phyloP scores from a whole-genome alignment of 176 grass and related monocot genomes.

The Hordeum marinum region DNA sequence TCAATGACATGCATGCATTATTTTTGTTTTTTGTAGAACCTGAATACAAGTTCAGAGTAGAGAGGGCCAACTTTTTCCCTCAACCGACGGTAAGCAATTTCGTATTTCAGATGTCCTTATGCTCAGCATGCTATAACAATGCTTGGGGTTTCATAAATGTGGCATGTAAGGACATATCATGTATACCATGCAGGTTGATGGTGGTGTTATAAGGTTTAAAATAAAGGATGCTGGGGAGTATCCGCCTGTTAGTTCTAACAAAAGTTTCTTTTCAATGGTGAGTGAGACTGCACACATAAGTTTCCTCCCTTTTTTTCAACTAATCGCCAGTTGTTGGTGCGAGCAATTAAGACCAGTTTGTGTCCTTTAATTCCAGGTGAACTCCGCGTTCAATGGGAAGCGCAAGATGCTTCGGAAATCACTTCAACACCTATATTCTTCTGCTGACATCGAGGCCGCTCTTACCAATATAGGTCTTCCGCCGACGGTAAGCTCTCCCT shows the following conservation, averaged over 20 bases:
- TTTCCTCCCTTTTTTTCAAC: neutral
- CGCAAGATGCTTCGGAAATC: slow-evolving; percentile 96
- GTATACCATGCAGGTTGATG: slow-evolving; percentile 63
- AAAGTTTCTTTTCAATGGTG: slow-evolving; percentile 89
- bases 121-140: neutral
- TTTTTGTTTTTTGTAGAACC: slow-evolving; percentile 60
- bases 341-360: neutral
- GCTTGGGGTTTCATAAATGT: neutral
- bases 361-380: slow-evolving; percentile 52
- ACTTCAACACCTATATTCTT: slow-evolving; percentile 65
- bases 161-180: neutral
- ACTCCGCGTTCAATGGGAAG: slow-evolving; percentile 88
- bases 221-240: slow-evolving; percentile 69
- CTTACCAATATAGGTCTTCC: slow-evolving; percentile 62
- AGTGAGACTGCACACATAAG: slow-evolving; percentile 10
- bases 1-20: neutral
- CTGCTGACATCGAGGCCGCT: slow-evolving; percentile 64
- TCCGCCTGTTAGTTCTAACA: slow-evolving; percentile 63
- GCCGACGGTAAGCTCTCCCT: slow-evolving; percentile 49
- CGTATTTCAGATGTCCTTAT: neutral
- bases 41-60: slow-evolving; percentile 82
- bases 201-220: slow-evolving; percentile 87
- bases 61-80: slow-evolving; percentile 80
- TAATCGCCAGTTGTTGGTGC: neutral
- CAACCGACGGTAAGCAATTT: slow-evolving; percentile 62